Base-by-base conservation (phyloP, 306 rosid genomes). In the Prunus padus region DNA sequence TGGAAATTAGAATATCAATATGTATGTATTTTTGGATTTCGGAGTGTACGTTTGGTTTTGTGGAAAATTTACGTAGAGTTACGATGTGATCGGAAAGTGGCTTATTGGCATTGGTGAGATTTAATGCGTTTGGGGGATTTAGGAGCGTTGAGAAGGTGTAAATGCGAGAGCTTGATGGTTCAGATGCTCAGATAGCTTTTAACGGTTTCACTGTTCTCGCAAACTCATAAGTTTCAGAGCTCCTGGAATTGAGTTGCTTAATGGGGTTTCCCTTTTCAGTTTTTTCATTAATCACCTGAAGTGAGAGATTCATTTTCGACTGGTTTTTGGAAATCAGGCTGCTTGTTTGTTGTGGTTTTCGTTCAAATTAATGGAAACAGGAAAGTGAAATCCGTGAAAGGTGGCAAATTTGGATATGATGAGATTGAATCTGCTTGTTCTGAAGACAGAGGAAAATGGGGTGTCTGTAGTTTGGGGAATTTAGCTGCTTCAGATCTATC, bases 81-180 rank as follows among this genome's bases (percentile, higher is more conserved):
- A 16, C n/a, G 23, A 31, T 28, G 77, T 60, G 77, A 73, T 73
- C 76, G 56, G 26, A 42, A 46, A 44, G 20, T 56, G 67, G 76
- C 10, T 15, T 72, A 59, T 46, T 59, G 59, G 30, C 77, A 73
- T 73, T 73, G 77, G 59, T 18, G 67, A 44, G 55, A 44, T 72
- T 56, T 42, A 23, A 56, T 40, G 76, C 76, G 25, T 16, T 23
- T 59, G 22, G 45, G 30, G 49, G 51, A 22, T 12, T 56, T n/a
- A 0, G 52, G 60, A 71, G 15, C 71, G 55, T 67, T 45, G 2
- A 22, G 22, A 25, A 2, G 71, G 33, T 22, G 54, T 67, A 13
- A 67, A 67, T 67, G 56, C 20, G 55, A 22, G 33, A 23, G 46
- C n/a, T 67, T 66, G 55, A 67, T 45, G 9, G 75, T 22, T 70